These are phyloP conservation scores for Jamesozyma jinghongensis DNA, from an alignment of 805 yeast species.

Conservation along the genomic window DNA sequence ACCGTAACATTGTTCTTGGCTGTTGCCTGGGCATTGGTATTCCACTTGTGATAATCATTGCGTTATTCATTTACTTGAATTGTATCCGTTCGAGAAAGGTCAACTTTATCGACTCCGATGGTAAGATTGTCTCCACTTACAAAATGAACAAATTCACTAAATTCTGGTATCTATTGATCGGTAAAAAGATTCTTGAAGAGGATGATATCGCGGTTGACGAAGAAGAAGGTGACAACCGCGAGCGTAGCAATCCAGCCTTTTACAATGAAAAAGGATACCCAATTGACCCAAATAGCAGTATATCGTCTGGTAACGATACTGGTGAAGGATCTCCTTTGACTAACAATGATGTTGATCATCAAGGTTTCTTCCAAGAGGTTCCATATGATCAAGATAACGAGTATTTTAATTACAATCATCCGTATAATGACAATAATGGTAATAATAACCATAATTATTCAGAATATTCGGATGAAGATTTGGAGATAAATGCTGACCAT, in stretches of 20 bases:
- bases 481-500: not conserved
- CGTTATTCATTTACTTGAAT: conserved; percentile 21
- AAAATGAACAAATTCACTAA: conserved; percentile 24
- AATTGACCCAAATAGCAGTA: not conserved
- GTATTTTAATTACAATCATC: conserved; percentile 2
- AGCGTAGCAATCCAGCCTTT: not conserved
- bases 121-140: conserved; percentile 31
- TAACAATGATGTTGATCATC: not conserved
- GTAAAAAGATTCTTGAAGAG: conserved; percentile 11
- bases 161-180: conserved; percentile 26
- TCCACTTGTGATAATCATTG: conserved; percentile 35
- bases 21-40: conserved; percentile 66
- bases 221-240: not conserved
- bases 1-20: conserved; percentile 52
- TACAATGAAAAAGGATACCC: conserved; percentile 2
- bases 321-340: conserved; percentile 1
- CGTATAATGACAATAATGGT: not conserved
- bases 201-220: not conserved
- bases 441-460: not conserved
- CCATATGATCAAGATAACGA: conserved; percentile 1
- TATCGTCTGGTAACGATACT: not conserved
- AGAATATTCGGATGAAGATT: too few relatives aligned
- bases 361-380: conserved; percentile 1
- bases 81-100: conserved; percentile 26
- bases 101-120: conserved; percentile 31